These are phyloP conservation scores for Castanea mollissima DNA, from an alignment of 306 rosid genomes.

Conservation along the genomic window DNA sequence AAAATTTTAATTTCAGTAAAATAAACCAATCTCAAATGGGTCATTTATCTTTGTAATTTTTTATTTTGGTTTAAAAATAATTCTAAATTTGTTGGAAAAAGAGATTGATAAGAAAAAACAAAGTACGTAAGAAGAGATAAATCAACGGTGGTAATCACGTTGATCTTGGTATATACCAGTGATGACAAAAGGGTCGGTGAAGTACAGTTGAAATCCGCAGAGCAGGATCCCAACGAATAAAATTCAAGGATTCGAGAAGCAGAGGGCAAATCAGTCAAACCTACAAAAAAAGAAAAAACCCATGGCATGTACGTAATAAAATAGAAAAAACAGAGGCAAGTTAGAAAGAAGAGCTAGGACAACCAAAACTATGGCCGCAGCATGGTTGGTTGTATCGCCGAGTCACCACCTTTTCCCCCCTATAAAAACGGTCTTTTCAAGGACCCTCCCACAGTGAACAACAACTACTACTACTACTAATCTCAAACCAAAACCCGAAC, in stretches of 20 bases:
- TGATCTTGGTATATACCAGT: too few relatives aligned
- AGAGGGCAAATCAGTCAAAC: not conserved
- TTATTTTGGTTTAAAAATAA: too few relatives aligned
- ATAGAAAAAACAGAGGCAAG: not conserved
- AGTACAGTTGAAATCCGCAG: not conserved
- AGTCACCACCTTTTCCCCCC: not conserved
- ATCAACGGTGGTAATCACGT: too few relatives aligned
- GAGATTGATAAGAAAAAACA: too few relatives aligned
- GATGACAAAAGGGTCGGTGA: not conserved
- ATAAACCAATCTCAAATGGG: too few relatives aligned
- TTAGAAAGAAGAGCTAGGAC: not conserved
- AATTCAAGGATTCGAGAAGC: not conserved
- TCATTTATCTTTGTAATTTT: too few relatives aligned
- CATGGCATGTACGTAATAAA: not conserved
- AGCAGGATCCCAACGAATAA: not conserved
- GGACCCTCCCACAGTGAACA: not conserved
- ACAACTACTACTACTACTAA: too few relatives aligned
- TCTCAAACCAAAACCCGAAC: too few relatives aligned
- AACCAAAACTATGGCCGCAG: not conserved
- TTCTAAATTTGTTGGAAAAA: too few relatives aligned
- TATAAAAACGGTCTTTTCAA: not conserved
- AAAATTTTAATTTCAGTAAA: too few relatives aligned
- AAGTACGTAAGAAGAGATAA: too few relatives aligned
- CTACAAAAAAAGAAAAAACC: too few relatives aligned
- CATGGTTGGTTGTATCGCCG: slow-evolving; percentile 5